Evolutionary conservation across 768 basidiomycete species (phyloP), one percentile per base, ranked within the genome.

Genomic region (Rhizopogon vinicolor): DNA sequence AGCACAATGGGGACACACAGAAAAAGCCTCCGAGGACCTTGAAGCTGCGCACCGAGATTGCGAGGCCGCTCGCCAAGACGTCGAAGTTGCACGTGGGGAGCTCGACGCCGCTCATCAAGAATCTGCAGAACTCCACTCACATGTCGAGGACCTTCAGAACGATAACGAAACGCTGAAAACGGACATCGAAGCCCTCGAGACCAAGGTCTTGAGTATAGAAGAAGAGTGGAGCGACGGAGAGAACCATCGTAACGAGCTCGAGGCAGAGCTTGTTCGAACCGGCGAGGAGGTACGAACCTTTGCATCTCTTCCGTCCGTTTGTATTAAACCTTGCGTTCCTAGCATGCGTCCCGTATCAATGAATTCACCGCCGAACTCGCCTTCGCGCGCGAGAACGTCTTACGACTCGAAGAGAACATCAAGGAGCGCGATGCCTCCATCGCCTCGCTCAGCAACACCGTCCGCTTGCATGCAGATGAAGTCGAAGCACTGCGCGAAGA

Each of bases 1-100:
- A 62, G 81, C 83, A 9, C 87, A 89, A 68, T 89, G 87, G 87
- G 72, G 75, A 35, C 73, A 82, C 54, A 83, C 86, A 7, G 86
- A 88, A 69, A 72, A 73, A 56, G 68, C 73, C 13, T 70, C 73
- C n/a, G 83, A 84, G 59, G 74, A 71, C 60, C 71, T 80, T 8
- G 64, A 73, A 35, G 65, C 65, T 31, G 65, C 82, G 37, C 67
- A 68, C 63, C 57, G 61, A 7, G 68, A 64, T 42, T 57, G 76
- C 37, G 31, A 33, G 31, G 12, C 35, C 12, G 35, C 35, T 37
- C 12, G 12, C 3, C 35, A 37, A 5, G 71, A 78, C 60, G 60
- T 60, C 5, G 79, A 81, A 58, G 46, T 74, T 28, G 75, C 76
- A 40, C 65, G 68, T 9, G 54, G 78, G 37, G 70, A 74, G 58